phyloP scores from a whole-genome alignment of 305 asterid species.

The Coffea humblotiana region DNA sequence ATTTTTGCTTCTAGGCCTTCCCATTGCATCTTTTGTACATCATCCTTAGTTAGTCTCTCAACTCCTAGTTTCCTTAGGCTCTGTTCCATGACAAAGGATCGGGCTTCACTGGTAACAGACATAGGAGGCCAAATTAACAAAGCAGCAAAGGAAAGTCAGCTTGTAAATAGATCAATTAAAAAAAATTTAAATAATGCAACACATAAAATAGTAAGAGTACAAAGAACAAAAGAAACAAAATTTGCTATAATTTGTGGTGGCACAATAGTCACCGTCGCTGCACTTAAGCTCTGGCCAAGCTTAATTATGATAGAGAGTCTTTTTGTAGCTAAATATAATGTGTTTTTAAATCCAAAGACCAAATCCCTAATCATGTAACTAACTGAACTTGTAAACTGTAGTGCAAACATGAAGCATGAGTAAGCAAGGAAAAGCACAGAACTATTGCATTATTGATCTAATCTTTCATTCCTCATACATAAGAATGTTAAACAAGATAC shows the following conservation, averaged over 20 bases:
- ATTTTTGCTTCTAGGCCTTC: conserved; percentile 92
- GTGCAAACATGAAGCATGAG: background rate
- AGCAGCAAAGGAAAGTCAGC: background rate
- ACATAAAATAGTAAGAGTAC: background rate
- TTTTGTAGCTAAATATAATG: background rate
- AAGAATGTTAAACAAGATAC: background rate
- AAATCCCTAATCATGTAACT: background rate
- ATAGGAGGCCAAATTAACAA: background rate
- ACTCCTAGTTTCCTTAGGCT: conserved; percentile 88
- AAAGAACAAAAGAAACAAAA: background rate
- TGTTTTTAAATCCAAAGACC: background rate
- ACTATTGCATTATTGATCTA: background rate
- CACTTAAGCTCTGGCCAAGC: background rate
- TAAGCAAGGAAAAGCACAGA: background rate
- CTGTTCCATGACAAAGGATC: conserved; percentile 70
- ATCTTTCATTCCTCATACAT: background rate
- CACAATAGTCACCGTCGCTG: background rate
- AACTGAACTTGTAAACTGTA: background rate
- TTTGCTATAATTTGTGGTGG: background rate
- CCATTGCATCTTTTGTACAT: conserved; percentile 98
- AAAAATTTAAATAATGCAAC: background rate
- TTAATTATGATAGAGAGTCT: background rate
- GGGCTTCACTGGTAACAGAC: conserved; percentile 58
- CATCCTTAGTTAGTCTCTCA: conserved; percentile 87
- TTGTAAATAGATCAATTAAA: background rate